phyloP scores from a whole-genome alignment of 345 rosid genomes.

The Eucalyptus polyanthemos region DNA sequence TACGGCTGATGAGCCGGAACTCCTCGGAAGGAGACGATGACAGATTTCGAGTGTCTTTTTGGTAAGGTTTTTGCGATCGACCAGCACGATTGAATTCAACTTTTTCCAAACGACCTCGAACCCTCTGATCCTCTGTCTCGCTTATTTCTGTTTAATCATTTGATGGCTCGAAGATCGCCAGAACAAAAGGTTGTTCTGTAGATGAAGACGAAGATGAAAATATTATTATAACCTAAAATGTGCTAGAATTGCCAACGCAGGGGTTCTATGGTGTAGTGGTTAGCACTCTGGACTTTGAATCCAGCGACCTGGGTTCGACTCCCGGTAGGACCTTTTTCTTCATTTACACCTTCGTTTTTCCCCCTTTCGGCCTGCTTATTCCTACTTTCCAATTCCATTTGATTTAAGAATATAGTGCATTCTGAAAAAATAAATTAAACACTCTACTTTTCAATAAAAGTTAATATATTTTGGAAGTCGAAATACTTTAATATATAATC shows the following conservation, averaged over 20 bases:
- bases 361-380: background rate
- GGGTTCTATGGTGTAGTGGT: background rate
- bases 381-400: no score
- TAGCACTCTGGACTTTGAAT: constrained; percentile 89
- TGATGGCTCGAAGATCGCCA: background rate
- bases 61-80: background rate
- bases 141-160: background rate
- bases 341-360: background rate
- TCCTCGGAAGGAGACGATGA: background rate
- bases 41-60: background rate
- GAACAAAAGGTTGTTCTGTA: background rate
- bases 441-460: background rate
- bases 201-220: background rate
- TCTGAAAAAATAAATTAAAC: background rate
- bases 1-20: background rate
- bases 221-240: fast-evolving
- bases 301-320: constrained; percentile 98
- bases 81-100: background rate
- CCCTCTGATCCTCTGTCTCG: background rate
- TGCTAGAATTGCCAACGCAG: fast-evolving
- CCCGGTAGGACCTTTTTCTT: constrained; percentile 62
- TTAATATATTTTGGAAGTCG: fast-evolving
- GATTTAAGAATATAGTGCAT: background rate
- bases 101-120: background rate
- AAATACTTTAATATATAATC: background rate